Evolutionary conservation across 768 basidiomycete genomes (phyloP), one percentile per base, ranked within the genome.

Genomic region (Suillus brevipes): DNA sequence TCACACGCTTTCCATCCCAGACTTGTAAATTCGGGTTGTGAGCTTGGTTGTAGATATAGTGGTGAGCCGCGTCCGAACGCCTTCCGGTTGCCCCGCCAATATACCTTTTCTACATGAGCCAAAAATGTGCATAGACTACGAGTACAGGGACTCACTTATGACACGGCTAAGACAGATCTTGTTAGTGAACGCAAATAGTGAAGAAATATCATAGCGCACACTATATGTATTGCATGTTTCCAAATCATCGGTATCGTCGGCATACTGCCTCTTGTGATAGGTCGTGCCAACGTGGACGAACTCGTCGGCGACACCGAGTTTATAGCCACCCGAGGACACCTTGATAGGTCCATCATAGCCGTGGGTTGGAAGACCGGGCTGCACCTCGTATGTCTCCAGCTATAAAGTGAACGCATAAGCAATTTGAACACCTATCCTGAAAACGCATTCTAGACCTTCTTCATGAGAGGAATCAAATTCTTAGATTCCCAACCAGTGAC

Each of bases 51-150:
- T 87, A 87, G 53, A 87, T 74, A 60, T 81, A 86, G 66, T 79
- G 67, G 65, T 86, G 83, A 5, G 88, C 79, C 0, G 82, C 70
- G 68, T 89, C 87, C 0, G 87, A 87, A 25, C 89, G 83, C 53
- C 68, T 78, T 31, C 89, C 88, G 2, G 79, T 84, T 42, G 78
- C 72, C 8, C 68, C 74, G 63, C 84, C 80, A 38, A 89, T 80
- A 73, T 84, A 90, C 70, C 88, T 89, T 47, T 8, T 50, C 65
- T 9, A 36, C n/a, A 61, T 25, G 28, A 42, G 9, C 3, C 13
- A 37, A 10, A 2, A 13, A 7, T 37, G 3, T n/a, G 2, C n/a
- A n/a, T n/a, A n/a, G n/a, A n/a, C n/a, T 12, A 20, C 9, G 23
- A 14, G 40, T 34, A 13, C 1, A 37, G 4, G 66, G 5, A 50